Conservation (phyloP, 768 basidiomycete genomes). For the Naematelia encephala region DNA sequence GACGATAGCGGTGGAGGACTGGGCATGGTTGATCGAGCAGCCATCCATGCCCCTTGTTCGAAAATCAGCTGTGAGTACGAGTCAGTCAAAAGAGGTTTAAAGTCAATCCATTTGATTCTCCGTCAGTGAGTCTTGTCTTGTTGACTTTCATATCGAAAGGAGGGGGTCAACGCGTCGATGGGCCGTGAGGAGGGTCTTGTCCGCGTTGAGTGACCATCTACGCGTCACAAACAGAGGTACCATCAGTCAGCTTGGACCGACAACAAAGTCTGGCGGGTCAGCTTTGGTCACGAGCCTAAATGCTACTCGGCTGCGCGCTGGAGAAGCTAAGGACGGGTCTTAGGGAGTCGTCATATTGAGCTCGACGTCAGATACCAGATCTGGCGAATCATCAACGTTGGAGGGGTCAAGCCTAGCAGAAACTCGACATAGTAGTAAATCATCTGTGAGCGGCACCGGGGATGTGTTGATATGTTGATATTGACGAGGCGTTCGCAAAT, state of each 20-base stretch:
- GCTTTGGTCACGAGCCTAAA: not conserved
- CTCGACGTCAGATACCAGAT: too few relatives aligned
- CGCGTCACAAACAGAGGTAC: not conserved
- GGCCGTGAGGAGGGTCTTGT: not conserved
- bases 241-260: not conserved
- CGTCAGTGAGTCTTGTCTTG: too few relatives aligned
- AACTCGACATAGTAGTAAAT: too few relatives aligned
- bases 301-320: too few relatives aligned
- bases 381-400: too few relatives aligned
- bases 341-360: too few relatives aligned
- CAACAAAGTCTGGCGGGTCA: not conserved
- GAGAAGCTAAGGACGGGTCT: too few relatives aligned
- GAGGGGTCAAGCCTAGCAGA: too few relatives aligned
- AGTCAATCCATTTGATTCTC: too few relatives aligned
- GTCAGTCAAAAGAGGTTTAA: not conserved
- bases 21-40: slow-evolving; percentile 1
- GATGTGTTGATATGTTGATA: too few relatives aligned
- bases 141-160: not conserved
- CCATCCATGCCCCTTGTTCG: not conserved
- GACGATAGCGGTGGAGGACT: slow-evolving; percentile 3
- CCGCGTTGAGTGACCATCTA: not conserved
- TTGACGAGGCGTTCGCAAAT: too few relatives aligned
- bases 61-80: not conserved
- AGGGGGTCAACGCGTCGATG: not conserved
- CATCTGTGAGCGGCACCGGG: too few relatives aligned